A percentile compares a stretch with the other conserved stretches of the same genome.
These are phyloP conservation scores for Panellus pusillus DNA, from an alignment of 768 basidiomycete genomes.

Conservation along the genomic window DNA sequence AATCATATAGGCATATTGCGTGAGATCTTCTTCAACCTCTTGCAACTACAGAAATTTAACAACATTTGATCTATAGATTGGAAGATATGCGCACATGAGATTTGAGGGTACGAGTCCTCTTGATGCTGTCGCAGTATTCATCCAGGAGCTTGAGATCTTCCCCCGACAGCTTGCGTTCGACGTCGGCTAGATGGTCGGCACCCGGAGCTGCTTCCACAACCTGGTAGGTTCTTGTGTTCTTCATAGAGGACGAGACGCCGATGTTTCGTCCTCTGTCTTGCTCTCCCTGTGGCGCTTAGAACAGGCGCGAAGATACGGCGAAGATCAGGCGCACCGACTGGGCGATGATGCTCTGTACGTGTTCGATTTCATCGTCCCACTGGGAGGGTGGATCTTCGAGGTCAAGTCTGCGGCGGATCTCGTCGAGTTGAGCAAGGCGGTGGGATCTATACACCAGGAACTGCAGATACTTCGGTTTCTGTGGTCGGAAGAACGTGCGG, in stretches of 20 bases:
- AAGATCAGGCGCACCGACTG: background rate
- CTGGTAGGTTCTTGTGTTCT: conserved; percentile 8
- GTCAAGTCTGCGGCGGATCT: conserved; percentile 1
- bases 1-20: conserved; percentile 12
- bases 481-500: background rate
- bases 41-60: conserved; percentile 11
- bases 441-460: conserved; percentile 12
- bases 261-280: background rate
- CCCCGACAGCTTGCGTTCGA: background rate
- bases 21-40: conserved; percentile 20
- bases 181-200: background rate
- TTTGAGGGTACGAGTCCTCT: conserved; percentile 6
- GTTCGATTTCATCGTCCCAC: conserved; percentile 18
- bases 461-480: background rate
- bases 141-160: conserved; percentile 14
- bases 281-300: background rate
- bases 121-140: conserved; percentile 18
- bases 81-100: conserved; percentile 11
- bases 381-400: conserved; percentile 9
- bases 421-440: conserved; percentile 12
- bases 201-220: conserved; percentile 8
- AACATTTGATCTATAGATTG: background rate
- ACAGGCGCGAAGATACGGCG: background rate
- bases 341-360: conserved; percentile 5
- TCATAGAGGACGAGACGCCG: background rate